Evolutionary conservation across 805 yeast genomes (phyloP), one percentile per base, ranked within the genome.

Genomic region (Metschnikowia hibisci): DNA sequence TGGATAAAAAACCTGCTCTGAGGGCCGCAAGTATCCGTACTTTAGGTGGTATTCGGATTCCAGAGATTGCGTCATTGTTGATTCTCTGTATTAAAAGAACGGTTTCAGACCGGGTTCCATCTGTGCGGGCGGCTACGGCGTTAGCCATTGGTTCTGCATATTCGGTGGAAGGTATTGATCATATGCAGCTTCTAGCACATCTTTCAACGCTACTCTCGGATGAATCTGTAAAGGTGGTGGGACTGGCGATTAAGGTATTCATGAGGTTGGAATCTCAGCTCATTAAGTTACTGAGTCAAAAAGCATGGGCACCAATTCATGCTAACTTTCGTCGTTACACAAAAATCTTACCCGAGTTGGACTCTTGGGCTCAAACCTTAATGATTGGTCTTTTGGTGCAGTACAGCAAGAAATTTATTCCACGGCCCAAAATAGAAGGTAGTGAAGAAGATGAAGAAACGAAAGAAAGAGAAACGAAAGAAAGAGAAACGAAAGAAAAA

Each of bases 91-190:
- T 91, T 50, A 82, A 82, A 50, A 78, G 86, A 55, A 73, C 84
- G 6, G 63, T 77, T 3, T 63, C 74, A 7, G 99, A 93, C 57
- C 73, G 81, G 3, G 81, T 93, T 7, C 81, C 96, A 0, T 58
- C 75, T 12, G 99, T 93, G 3, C 74, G 98, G 49, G 68, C 82
- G 27, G 84, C 95, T 2, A 78, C 91, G 2, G 89, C 91, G 2
- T 72, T 84, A 37, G 86, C 96, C 0, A 71, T 89, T 26, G 74
- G 80, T 4, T 87, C 85, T 47, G 74, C 74, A 20, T 70, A 41
- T 32, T 43, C 38, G 3, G 64, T 52, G 53, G 75, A 73, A 18
- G 58, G 56, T 3, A 66, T 78, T 1, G 66, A 69, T 28, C 62
- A 65, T 15, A 69, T 66, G 7, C 85, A 81, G 42, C 60, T 87